Conservation (phyloP, 2,329 filamentous ascomycete genomes). For the Nigrograna mackinnonii region DNA sequence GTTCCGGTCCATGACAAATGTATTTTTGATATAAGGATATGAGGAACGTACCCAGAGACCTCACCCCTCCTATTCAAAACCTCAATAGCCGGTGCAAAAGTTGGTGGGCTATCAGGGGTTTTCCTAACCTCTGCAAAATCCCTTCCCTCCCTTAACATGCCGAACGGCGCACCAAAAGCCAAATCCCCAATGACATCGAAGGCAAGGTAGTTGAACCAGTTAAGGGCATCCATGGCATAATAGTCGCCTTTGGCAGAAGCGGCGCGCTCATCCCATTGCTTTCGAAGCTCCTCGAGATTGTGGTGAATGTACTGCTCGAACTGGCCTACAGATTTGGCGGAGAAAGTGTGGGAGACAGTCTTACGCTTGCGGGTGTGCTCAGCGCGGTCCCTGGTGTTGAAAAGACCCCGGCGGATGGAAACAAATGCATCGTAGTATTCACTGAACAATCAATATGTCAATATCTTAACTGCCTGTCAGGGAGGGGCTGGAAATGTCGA, state of each 20-base stretch:
- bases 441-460: too few species aligned
- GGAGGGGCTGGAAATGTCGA: too few species aligned
- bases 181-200: constrained; percentile 59
- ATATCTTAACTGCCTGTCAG: too few species aligned
- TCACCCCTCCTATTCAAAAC: constrained; percentile 88
- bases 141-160: constrained; percentile 77
- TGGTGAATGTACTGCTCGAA: constrained; percentile 88
- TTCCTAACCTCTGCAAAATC: constrained; percentile 76
- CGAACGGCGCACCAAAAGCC: constrained; percentile 77
- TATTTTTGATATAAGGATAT: background rate
- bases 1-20: background rate
- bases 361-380: constrained; percentile 91
- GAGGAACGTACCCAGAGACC: constrained; percentile 65
- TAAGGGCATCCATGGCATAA: constrained; percentile 71
- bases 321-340: constrained; percentile 75
- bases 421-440: constrained; percentile 94
- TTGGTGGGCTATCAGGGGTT: constrained; percentile 63
- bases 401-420: constrained; percentile 80
- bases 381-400: constrained; percentile 81
- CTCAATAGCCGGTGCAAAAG: constrained; percentile 79
- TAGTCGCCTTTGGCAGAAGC: constrained; percentile 54
- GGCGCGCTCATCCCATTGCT: constrained; percentile 71
- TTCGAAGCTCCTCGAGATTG: constrained; percentile 75
- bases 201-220: constrained; percentile 77
- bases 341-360: constrained; percentile 85